Conservation (phyloP, 2,329 filamentous ascomycete genomes). For the Pseudogymnoascus sp. region DNA sequence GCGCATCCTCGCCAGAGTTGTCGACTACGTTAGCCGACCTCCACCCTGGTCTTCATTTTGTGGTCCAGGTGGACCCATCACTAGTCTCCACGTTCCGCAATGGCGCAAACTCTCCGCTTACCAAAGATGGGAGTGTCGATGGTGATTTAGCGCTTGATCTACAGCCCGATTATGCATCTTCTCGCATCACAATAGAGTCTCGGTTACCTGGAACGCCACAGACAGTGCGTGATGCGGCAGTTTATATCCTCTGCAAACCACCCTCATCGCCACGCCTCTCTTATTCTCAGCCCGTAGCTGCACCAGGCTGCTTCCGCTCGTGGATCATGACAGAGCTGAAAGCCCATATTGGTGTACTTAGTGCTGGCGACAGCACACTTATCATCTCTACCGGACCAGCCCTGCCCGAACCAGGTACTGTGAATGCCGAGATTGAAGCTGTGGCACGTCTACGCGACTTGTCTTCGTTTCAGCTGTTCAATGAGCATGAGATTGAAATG, state of each 20-base stretch:
- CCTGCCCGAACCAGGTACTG: slow-evolving; percentile 20
- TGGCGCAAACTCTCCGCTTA: no score
- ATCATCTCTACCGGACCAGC: slow-evolving; percentile 24
- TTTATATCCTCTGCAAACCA: slow-evolving; percentile 28
- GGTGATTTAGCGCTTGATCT: no score
- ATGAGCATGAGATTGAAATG: slow-evolving; percentile 24
- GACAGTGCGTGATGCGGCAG: slow-evolving; percentile 24
- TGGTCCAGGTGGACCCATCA: slow-evolving; percentile 20
- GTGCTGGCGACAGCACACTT: slow-evolving; percentile 18
- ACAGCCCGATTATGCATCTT: no score
- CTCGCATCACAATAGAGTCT: slow-evolving; percentile 16
- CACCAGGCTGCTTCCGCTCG: background rate
- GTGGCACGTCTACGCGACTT: slow-evolving; percentile 26
- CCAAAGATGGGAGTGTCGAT: no score
- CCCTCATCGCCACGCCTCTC: slow-evolving; percentile 13
- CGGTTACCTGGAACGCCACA: slow-evolving; percentile 21
- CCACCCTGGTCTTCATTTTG: slow-evolving; percentile 22
- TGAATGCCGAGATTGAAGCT: slow-evolving; percentile 19
- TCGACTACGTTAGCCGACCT: slow-evolving; percentile 15
- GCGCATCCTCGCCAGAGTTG: slow-evolving; percentile 13
- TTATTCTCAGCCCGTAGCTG: background rate
- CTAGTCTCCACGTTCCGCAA: no score
- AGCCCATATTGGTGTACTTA: slow-evolving; percentile 27
- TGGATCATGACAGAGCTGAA: slow-evolving; percentile 23
- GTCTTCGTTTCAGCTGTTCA: slow-evolving; percentile 25